phyloP scores from a whole-genome alignment of 1,139 yeast genomes.

The Cylindricascospora bacillispora region DNA sequence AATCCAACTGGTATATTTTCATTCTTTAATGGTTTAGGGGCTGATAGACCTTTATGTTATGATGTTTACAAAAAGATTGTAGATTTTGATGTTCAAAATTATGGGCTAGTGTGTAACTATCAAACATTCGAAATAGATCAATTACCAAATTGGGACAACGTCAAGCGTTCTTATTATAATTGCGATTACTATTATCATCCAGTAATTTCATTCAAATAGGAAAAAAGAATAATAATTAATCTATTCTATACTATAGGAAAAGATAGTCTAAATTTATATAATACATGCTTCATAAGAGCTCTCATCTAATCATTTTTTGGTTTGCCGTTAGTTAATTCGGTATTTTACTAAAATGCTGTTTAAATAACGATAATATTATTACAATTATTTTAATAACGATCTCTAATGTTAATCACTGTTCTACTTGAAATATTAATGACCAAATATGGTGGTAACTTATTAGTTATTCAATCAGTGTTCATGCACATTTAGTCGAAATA shows the following conservation, averaged over 20 bases:
- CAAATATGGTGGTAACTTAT: not conserved
- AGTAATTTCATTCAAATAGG: slow-evolving; percentile 18
- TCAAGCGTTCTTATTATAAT: slow-evolving; percentile 25
- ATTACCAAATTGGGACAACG: slow-evolving; percentile 23
- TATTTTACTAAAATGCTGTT: no score
- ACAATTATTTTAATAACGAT: no score
- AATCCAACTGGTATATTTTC: slow-evolving; percentile 76
- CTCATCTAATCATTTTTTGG: no score
- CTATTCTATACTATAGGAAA: no score
- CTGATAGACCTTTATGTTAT: slow-evolving; percentile 77
- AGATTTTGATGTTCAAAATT: slow-evolving; percentile 64
- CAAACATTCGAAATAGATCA: slow-evolving; percentile 32
- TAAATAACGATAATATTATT: no score
- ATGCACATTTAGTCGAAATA: no score
- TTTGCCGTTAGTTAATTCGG: no score
- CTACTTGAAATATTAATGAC: no score
- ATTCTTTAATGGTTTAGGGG: slow-evolving; percentile 93
- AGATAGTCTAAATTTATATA: no score
- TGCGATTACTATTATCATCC: slow-evolving; percentile 26
- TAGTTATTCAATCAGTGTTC: not conserved
- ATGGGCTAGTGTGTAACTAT: slow-evolving; percentile 56
- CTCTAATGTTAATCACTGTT: no score
- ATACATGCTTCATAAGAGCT: no score
- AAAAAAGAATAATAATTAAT: no score
- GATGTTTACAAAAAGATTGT: slow-evolving; percentile 82